Base-by-base conservation (phyloP, 108 stramenopile genomes). In the Cyclostephanos invisitatus region DNA sequence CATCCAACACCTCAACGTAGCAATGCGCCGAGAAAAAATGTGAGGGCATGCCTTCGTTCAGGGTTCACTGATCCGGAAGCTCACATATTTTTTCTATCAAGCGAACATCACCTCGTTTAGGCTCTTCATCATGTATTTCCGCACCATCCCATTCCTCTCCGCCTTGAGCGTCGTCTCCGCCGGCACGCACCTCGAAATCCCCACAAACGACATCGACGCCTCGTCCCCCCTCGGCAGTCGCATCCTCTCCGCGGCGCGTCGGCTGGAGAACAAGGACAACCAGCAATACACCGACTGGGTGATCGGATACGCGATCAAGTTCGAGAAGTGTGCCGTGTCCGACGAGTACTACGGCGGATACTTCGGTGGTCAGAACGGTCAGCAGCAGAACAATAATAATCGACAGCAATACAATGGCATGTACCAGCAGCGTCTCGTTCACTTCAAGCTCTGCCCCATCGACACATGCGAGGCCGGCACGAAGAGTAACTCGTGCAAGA, bases 371-470 rank as follows among this genome's bases (percentile, higher is more conserved):
- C 25, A 54, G 25, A 27, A 46, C 40, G 40, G 40, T 8, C 40
- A 37, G 7, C 24, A 56, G 28, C 55, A 57, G 28, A 38, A 38
- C 21, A 36, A 59, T 35, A 61, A 61, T 5, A 38, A 61, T 61
- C 60, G 60, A 5, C 40, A 42, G 29, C 38, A 61, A n/a, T 61
- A n/a, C 36, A 61, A 61, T 61, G 60, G 60, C 29, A 20, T 67
- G 27, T 67, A 67, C 66, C 29, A 67, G 50, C 66, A 67, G 51
- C 66, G 66, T 20, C 66, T 67, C 54, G 66, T 67, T 17, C 51
- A 67, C 36, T 67, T 67, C 66, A 67, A 67, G 66, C 66, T 67
- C 40, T 67, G 66, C 51, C 66, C 66, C 24, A 18, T 51, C 2
- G 50, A 51, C 51, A 53, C 17, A 1, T 67, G 66, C 50, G 7